Evolutionary conservation across 78 protist genomes (phyloP).

Genomic region (Paratrimastix pyriformis): DNA sequence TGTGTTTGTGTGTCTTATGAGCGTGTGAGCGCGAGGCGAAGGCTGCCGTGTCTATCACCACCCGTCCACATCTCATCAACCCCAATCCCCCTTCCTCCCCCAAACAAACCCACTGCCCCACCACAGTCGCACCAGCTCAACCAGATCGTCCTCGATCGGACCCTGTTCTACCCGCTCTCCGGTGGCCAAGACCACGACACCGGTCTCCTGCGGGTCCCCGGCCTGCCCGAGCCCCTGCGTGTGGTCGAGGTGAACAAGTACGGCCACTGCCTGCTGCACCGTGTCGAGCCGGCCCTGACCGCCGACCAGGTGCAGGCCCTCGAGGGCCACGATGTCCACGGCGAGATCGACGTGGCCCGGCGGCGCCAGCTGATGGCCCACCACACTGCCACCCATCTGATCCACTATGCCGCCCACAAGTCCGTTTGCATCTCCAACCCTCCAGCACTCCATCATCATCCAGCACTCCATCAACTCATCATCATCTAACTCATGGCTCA

Average conservation of each 20-base stretch:
- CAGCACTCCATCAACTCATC: too few relatives aligned
- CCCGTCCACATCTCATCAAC: too few relatives aligned
- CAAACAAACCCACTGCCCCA: too few relatives aligned
- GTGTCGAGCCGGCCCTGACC: background rate
- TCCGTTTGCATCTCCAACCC: too few relatives aligned
- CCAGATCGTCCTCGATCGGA: slow-evolving; percentile 20
- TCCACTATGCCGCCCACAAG: slow-evolving; percentile 19
- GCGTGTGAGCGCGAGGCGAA: too few relatives aligned
- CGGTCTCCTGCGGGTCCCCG: slow-evolving; percentile 17
- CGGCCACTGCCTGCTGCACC: background rate
- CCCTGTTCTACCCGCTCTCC: slow-evolving; percentile 32
- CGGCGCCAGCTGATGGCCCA: slow-evolving; percentile 8
- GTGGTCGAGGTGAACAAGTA: slow-evolving; percentile 12
- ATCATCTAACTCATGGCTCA: too few relatives aligned
- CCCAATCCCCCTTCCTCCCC: too few relatives aligned
- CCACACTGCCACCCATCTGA: slow-evolving; percentile 35
- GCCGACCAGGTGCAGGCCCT: background rate
- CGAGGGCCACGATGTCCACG: background rate
- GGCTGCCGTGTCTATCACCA: too few relatives aligned
- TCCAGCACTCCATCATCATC: too few relatives aligned
- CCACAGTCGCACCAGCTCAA: background rate
- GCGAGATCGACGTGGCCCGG: slow-evolving; percentile 10
- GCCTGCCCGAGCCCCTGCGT: background rate
- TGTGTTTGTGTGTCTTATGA: too few relatives aligned
- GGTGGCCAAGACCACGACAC: slow-evolving; percentile 41